phyloP scores from a whole-genome alignment of 495 filamentous ascomycete species.

The Talaromyces trachyspermus region DNA sequence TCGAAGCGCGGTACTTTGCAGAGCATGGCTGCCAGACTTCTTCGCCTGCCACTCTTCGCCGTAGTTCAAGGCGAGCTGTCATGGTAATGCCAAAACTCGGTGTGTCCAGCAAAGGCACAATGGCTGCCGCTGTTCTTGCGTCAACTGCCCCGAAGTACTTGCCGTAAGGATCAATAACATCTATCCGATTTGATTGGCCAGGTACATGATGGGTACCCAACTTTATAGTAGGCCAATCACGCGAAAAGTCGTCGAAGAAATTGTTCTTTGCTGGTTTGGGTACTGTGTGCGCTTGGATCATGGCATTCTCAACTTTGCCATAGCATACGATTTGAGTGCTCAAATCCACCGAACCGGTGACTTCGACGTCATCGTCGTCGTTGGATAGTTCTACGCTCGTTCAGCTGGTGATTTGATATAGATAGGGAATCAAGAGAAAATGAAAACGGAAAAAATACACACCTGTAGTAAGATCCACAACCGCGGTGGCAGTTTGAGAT shows the following conservation, averaged over 20 bases:
- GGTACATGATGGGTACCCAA: slow-evolving; percentile 51
- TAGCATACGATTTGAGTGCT: slow-evolving; percentile 69
- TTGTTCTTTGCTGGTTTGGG: slow-evolving; percentile 55
- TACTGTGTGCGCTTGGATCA: slow-evolving; percentile 58
- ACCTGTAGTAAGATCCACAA: slow-evolving; percentile 60
- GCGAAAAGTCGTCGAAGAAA: slow-evolving; percentile 27
- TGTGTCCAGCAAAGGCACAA: slow-evolving; percentile 65
- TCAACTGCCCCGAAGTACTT: slow-evolving; percentile 71
- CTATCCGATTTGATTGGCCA: slow-evolving; percentile 52
- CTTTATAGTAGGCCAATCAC: slow-evolving; percentile 66
- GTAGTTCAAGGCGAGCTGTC: slow-evolving; percentile 55
- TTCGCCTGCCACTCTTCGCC: slow-evolving; percentile 51
- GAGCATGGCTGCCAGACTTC: slow-evolving; percentile 47
- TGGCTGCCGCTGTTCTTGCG: slow-evolving; percentile 53
- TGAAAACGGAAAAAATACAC: slow-evolving; percentile 7
- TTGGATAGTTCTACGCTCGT: too few species aligned
- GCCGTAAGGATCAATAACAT: slow-evolving; percentile 61
- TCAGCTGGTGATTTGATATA: too few species aligned
- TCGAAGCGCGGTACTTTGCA: slow-evolving; percentile 45
- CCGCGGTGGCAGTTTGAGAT: slow-evolving; percentile 12
- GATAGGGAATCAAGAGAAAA: too few species aligned
- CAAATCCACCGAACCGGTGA: slow-evolving; percentile 36
- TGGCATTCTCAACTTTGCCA: slow-evolving; percentile 66
- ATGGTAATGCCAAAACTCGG: slow-evolving; percentile 52
- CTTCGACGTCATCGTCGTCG: slow-evolving; percentile 36